Evolutionary conservation across 768 basidiomycete species (phyloP).

Genomic region (Russula vinacea): DNA sequence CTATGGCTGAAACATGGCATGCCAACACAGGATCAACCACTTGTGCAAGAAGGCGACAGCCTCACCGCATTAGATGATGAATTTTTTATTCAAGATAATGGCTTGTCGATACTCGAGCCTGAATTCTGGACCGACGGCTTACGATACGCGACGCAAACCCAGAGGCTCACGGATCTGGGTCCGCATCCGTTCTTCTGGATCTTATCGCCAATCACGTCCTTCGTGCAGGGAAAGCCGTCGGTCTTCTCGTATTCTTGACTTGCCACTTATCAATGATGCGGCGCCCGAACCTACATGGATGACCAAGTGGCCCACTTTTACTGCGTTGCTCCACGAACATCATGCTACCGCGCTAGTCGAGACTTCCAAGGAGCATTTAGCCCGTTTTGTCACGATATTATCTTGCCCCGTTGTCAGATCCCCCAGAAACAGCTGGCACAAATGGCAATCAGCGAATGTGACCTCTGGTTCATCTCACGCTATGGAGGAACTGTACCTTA

Average conservation of each 20-base stretch:
- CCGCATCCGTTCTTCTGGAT: slow-evolving; percentile 58
- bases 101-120: slow-evolving; percentile 52
- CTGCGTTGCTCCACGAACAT: slow-evolving; percentile 15
- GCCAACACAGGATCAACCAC: slow-evolving; percentile 40
- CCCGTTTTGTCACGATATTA: slow-evolving; percentile 58
- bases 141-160: slow-evolving; percentile 48
- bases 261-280: slow-evolving; percentile 14
- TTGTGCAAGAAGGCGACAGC: slow-evolving; percentile 15
- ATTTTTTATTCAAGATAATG: slow-evolving; percentile 77
- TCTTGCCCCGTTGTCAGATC: slow-evolving; percentile 54
- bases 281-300: slow-evolving; percentile 12
- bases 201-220: slow-evolving; percentile 58
- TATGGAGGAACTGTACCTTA: slow-evolving; percentile 69
- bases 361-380: slow-evolving; percentile 61
- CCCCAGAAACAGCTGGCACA: slow-evolving; percentile 52
- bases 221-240: slow-evolving; percentile 71
- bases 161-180: slow-evolving; percentile 35
- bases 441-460: slow-evolving; percentile 66
- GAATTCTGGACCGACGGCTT: slow-evolving; percentile 79
- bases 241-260: slow-evolving; percentile 59
- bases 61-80: slow-evolving; percentile 54
- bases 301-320: slow-evolving; percentile 23
- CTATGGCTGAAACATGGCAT: slow-evolving; percentile 74
- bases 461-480: slow-evolving; percentile 60
- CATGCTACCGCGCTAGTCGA: slow-evolving; percentile 37